phyloP scores from a whole-genome alignment of 2,329 filamentous ascomycete genomes.

The Cladosporium sp. region DNA sequence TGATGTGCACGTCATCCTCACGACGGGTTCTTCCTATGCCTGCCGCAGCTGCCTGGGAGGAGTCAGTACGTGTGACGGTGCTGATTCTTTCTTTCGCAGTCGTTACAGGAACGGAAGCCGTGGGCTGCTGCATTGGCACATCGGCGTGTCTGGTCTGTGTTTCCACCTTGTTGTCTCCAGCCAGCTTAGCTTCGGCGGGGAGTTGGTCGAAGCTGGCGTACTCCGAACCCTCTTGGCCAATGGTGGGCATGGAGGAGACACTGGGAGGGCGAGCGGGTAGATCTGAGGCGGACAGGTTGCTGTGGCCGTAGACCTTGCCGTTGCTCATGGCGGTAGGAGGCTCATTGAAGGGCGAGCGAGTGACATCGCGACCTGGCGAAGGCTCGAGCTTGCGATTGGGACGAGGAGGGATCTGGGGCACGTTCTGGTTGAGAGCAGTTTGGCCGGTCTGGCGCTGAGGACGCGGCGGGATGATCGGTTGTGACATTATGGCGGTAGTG shows the following conservation, averaged over 20 bases:
- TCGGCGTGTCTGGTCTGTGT: slow-evolving; percentile 67
- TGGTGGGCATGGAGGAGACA: slow-evolving; percentile 72
- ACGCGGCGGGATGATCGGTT: slow-evolving; percentile 64
- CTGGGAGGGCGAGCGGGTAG: slow-evolving; percentile 67
- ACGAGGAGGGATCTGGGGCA: slow-evolving; percentile 77
- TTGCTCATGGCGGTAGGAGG: slow-evolving; percentile 51
- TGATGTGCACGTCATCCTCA: slow-evolving; percentile 51
- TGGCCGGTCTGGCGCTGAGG: slow-evolving; percentile 56
- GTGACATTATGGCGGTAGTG: slow-evolving; percentile 46
- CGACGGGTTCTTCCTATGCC: slow-evolving; percentile 69
- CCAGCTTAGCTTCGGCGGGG: slow-evolving; percentile 38
- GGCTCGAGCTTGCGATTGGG: slow-evolving; percentile 74
- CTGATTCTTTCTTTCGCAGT: slow-evolving; percentile 83
- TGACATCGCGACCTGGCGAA: slow-evolving; percentile 75
- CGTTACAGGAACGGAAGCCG: slow-evolving; percentile 76
- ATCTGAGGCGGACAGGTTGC: slow-evolving; percentile 43
- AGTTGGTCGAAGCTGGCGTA: slow-evolving; percentile 66
- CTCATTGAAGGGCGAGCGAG: slow-evolving; percentile 83
- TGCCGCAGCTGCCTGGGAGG: slow-evolving; percentile 79
- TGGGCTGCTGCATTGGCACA: slow-evolving; percentile 84
- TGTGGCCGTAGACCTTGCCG: slow-evolving; percentile 33
- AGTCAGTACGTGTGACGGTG: slow-evolving; percentile 86
- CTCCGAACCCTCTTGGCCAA: slow-evolving; percentile 88
- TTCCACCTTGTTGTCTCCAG: slow-evolving; percentile 31
- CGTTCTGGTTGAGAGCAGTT: slow-evolving; percentile 50